phyloP scores from a whole-genome alignment of 306 rosid species.

The Malus orientalis region DNA sequence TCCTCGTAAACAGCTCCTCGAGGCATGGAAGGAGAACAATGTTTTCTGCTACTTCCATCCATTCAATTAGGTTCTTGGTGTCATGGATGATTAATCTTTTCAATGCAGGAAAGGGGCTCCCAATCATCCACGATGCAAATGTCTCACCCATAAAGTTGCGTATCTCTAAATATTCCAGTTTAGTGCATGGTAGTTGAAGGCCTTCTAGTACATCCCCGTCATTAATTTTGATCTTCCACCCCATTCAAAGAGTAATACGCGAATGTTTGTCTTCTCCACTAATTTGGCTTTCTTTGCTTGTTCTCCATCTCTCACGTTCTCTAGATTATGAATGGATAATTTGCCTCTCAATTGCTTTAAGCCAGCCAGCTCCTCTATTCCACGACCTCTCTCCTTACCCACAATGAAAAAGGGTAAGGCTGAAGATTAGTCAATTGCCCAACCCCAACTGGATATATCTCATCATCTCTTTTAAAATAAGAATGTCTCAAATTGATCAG shows the following conservation, averaged over 20 bases:
- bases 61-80: not conserved
- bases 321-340: not conserved
- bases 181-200: not conserved
- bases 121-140: not conserved
- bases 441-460: not conserved
- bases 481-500: not conserved
- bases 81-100: not conserved
- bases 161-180: not conserved
- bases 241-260: fast-evolving
- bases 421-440: not conserved
- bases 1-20: not conserved
- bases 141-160: not conserved
- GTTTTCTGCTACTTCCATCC: not conserved
- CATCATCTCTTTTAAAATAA: not conserved
- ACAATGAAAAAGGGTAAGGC: not conserved
- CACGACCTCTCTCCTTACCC: not conserved
- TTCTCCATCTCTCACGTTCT: not conserved
- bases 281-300: not conserved
- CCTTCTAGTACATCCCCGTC: not conserved
- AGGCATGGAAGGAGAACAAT: not conserved
- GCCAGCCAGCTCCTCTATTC: not conserved
- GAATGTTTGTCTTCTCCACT: not conserved
- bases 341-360: not conserved
- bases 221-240: fast-evolving
- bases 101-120: not conserved